Conservation (phyloP, 768 basidiomycete species). For the Lactarius vividus region DNA sequence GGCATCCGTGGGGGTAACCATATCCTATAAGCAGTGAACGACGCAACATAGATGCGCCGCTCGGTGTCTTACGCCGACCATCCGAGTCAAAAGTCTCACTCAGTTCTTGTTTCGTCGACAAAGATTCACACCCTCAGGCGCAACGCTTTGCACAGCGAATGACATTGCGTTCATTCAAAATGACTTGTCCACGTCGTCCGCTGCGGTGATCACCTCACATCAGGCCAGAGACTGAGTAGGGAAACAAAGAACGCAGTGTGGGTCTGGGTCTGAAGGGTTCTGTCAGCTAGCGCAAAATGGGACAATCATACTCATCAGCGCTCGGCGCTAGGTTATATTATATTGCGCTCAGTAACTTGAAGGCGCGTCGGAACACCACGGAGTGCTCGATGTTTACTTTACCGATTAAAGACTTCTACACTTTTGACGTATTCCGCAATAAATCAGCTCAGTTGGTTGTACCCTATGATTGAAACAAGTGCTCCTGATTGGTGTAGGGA, state of each 20-base stretch:
- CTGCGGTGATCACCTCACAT: background rate
- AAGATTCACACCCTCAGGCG: background rate
- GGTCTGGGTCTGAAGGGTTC: background rate
- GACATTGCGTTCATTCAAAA: background rate
- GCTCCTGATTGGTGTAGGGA: background rate
- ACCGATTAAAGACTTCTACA: background rate
- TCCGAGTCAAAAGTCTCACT: background rate
- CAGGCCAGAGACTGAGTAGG: background rate
- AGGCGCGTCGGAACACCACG: background rate
- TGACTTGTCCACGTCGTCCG: background rate
- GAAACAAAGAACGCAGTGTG: background rate
- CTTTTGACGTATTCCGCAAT: background rate
- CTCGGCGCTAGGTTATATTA: background rate
- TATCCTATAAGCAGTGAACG: background rate
- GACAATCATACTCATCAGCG: background rate
- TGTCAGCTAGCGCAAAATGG: background rate
- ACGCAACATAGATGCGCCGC: background rate
- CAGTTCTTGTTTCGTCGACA: background rate
- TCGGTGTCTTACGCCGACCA: background rate
- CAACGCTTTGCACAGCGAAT: background rate
- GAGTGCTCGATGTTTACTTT: background rate
- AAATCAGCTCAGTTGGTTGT: background rate
- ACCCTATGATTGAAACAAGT: constrained; percentile 7
- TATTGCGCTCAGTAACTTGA: background rate
- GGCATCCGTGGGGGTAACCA: background rate